Evolutionary conservation across 1,284 basidiomycete species (phyloP).

Genomic region (Vanrija humicola): DNA sequence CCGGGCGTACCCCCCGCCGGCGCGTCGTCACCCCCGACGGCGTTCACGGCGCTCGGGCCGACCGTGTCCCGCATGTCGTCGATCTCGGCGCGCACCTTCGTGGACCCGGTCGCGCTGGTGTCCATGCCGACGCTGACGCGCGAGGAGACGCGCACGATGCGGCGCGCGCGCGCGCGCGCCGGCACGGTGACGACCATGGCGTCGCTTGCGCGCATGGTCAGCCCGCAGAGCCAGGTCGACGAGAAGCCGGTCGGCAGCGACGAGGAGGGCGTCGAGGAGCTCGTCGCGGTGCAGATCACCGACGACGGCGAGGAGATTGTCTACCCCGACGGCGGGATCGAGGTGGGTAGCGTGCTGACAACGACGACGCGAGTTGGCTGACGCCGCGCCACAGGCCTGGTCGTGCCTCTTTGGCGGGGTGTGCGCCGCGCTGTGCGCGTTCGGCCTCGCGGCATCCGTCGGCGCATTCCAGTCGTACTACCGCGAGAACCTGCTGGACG

Average conservation of each 20-base stretch:
- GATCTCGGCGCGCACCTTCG: neutral
- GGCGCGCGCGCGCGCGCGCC: constrained; percentile 6
- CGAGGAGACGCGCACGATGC: constrained; percentile 13
- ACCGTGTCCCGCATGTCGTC: constrained; percentile 9
- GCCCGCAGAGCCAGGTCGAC: neutral
- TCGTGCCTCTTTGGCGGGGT: constrained; percentile 28
- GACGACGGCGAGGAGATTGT: constrained; percentile 16
- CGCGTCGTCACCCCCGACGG: neutral
- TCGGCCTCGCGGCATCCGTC: constrained; percentile 31
- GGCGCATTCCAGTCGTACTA: constrained; percentile 43
- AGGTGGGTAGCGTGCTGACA: constrained; percentile 1
- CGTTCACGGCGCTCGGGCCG: constrained; percentile 12
- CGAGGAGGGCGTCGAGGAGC: constrained; percentile 7
- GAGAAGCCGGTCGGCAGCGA: constrained; percentile 7
- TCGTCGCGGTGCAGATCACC: constrained; percentile 20
- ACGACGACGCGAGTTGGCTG: neutral
- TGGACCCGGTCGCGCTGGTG: neutral
- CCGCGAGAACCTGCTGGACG: constrained; percentile 21
- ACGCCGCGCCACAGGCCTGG: constrained; percentile 23
- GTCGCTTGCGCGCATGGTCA: constrained; percentile 2
- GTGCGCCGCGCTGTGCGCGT: constrained; percentile 36
- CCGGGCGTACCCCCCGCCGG: neutral
- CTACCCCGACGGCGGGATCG: constrained; percentile 26
- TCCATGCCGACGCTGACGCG: constrained; percentile 10
- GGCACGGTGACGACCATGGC: constrained; percentile 12